Evolutionary conservation across 2,329 filamentous ascomycete genomes (phyloP).

Genomic region (Epichloe aotearoae): DNA sequence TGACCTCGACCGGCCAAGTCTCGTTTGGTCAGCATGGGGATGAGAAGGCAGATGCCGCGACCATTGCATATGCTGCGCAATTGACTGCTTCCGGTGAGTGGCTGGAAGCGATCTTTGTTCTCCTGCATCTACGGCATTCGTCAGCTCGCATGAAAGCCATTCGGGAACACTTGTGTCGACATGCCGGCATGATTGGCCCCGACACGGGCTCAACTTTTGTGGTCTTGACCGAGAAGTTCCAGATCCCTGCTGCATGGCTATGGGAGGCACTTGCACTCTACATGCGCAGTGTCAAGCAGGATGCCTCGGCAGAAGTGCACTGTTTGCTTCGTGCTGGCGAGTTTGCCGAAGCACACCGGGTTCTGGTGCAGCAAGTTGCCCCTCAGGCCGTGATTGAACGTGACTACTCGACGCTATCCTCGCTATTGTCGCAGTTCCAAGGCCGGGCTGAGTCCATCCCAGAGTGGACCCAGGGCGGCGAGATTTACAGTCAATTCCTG

Average conservation of each 20-base stretch:
- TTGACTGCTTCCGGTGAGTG: constrained; percentile 52
- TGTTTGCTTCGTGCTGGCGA: constrained; percentile 69
- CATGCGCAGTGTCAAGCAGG: constrained; percentile 59
- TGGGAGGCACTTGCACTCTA: constrained; percentile 78
- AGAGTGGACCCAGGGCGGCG: constrained; percentile 68
- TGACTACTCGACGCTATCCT: constrained; percentile 57
- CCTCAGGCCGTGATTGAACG: constrained; percentile 71
- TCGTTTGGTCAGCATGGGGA: constrained; percentile 39
- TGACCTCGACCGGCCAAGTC: constrained; percentile 37
- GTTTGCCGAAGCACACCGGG: constrained; percentile 69
- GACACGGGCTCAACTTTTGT: constrained; percentile 43
- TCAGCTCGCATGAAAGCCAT: constrained; percentile 51
- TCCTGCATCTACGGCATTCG: constrained; percentile 58
- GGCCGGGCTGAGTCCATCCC: constrained; percentile 46
- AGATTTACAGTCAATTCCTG: constrained; percentile 58
- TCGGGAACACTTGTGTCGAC: constrained; percentile 60
- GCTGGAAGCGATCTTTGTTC: constrained; percentile 60
- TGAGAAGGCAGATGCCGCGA: constrained; percentile 52
- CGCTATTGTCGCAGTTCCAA: constrained; percentile 60
- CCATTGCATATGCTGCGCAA: constrained; percentile 50
- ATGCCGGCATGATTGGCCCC: constrained; percentile 52
- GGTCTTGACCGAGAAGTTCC: constrained; percentile 48
- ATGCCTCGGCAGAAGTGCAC: constrained; percentile 58
- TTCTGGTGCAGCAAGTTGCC: constrained; percentile 68
- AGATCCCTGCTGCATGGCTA: constrained; percentile 66